Evolutionary conservation across 2,329 filamentous ascomycete species (phyloP).

Genomic region (Cadophora malorum): DNA sequence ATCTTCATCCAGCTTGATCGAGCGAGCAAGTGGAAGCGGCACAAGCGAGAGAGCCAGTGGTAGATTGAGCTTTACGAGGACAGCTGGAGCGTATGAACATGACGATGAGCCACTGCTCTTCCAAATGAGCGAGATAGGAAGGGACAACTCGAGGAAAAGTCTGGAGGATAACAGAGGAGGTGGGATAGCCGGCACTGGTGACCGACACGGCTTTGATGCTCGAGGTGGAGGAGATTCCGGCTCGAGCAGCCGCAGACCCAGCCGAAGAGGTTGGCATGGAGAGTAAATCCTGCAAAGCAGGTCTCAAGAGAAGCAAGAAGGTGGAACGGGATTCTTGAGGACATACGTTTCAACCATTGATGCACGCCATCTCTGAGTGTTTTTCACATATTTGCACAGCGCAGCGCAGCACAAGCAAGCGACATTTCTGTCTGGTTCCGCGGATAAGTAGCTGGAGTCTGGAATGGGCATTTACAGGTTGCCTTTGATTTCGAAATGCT

Average conservation of each 20-base stretch:
- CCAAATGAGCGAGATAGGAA: slow-evolving; percentile 74
- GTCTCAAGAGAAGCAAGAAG: slow-evolving; percentile 20
- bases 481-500: slow-evolving; percentile 4
- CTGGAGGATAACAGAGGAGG: slow-evolving; percentile 53
- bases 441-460: slow-evolving; percentile 25
- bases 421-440: slow-evolving; percentile 17
- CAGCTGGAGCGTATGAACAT: slow-evolving; percentile 53
- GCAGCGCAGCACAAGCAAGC: slow-evolving; percentile 22
- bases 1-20: slow-evolving; percentile 46
- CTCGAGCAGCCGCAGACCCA: slow-evolving; percentile 42
- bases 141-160: slow-evolving; percentile 58
- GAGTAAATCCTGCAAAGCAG: slow-evolving; percentile 27
- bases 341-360: slow-evolving; percentile 37
- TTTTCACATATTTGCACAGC: slow-evolving; percentile 30
- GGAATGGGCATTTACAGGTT: slow-evolving; percentile 18
- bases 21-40: slow-evolving; percentile 43
- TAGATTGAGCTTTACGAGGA: slow-evolving; percentile 53
- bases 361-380: slow-evolving; percentile 35
- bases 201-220: slow-evolving; percentile 37
- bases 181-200: slow-evolving; percentile 27
- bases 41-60: slow-evolving; percentile 47
- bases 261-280: slow-evolving; percentile 41
- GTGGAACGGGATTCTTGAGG: slow-evolving; percentile 13
- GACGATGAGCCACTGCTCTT: slow-evolving; percentile 76
- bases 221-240: slow-evolving; percentile 41